Percentiles rank a stretch among this genome's conserved stretches.
These are phyloP conservation scores for Penicillium italicum DNA, from an alignment of 2,329 filamentous ascomycete species.

Conservation along the genomic window DNA sequence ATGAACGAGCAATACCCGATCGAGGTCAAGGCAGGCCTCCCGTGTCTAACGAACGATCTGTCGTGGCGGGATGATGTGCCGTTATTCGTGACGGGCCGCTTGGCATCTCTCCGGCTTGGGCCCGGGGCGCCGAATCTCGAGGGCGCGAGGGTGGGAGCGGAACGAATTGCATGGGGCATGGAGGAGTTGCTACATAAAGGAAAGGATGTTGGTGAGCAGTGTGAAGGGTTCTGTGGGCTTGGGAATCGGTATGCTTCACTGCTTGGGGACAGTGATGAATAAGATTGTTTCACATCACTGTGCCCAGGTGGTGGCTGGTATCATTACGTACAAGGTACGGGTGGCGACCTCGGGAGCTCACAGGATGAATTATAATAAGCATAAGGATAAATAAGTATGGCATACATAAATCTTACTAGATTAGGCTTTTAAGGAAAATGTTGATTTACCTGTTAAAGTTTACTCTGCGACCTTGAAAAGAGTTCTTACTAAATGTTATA, in stretches of 20 bases:
- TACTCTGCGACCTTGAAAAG: too few relatives aligned
- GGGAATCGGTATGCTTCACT: slow-evolving; percentile 40
- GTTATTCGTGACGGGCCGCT: slow-evolving; percentile 65
- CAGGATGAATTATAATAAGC: too few relatives aligned
- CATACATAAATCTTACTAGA: too few relatives aligned
- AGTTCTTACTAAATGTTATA: too few relatives aligned
- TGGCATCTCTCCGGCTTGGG: slow-evolving; percentile 66
- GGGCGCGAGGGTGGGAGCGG: slow-evolving; percentile 68
- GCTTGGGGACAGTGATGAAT: slow-evolving; percentile 17
- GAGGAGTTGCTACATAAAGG: slow-evolving; percentile 52
- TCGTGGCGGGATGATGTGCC: slow-evolving; percentile 73
- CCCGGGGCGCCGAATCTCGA: slow-evolving; percentile 71
- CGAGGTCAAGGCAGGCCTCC: slow-evolving; percentile 61
- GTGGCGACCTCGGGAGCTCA: too few relatives aligned
- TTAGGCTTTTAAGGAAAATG: too few relatives aligned
- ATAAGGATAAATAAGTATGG: too few relatives aligned
- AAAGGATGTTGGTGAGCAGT: slow-evolving; percentile 25
- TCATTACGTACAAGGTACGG: neutral
- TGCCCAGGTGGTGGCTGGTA: neutral
- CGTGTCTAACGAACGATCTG: slow-evolving; percentile 70
- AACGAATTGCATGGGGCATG: slow-evolving; percentile 68
- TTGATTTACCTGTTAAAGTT: too few relatives aligned
- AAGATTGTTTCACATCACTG: neutral
- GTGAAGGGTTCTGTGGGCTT: slow-evolving; percentile 40
- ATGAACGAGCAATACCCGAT: slow-evolving; percentile 61